Conservation (phyloP, 495 filamentous ascomycete genomes). For the Glarea lozoyensis region DNA sequence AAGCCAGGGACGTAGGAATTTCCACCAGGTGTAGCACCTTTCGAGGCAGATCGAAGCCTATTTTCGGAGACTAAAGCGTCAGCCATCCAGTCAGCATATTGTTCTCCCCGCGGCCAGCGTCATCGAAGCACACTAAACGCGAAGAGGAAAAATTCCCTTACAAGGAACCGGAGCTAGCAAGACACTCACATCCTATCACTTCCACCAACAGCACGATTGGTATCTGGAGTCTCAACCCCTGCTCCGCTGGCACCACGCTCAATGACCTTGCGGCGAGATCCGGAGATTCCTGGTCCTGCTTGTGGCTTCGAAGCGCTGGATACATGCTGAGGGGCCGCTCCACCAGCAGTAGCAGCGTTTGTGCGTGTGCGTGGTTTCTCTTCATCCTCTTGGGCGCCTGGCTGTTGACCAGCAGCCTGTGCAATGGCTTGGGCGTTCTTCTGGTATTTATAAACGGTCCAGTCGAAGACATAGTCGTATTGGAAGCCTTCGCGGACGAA, state of each 20-base stretch:
- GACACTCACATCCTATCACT: slow-evolving; percentile 99
- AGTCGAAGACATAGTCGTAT: slow-evolving; percentile 99
- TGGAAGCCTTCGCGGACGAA: slow-evolving; percentile 99
- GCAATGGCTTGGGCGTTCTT: slow-evolving; percentile 94
- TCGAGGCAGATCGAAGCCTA: slow-evolving; percentile 93
- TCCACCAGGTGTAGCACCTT: slow-evolving; percentile 65
- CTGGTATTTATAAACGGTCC: slow-evolving; percentile 99
- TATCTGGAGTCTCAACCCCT: slow-evolving; percentile 66
- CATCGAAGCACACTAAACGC: slow-evolving; percentile 74
- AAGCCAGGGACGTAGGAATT: slow-evolving; percentile 57
- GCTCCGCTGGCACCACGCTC: slow-evolving; percentile 50
- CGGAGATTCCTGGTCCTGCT: slow-evolving; percentile 62
- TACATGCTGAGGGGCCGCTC: slow-evolving; percentile 43
- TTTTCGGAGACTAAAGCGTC: slow-evolving; percentile 82
- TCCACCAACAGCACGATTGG: slow-evolving; percentile 79
- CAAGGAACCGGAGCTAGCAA: slow-evolving; percentile 68
- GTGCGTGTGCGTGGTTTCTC: slow-evolving; percentile 59
- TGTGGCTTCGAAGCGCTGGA: slow-evolving; percentile 57
- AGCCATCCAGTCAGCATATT: slow-evolving; percentile 65
- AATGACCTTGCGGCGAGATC: slow-evolving; percentile 77
- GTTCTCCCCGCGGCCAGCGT: slow-evolving; percentile 69
- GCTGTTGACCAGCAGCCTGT: slow-evolving; percentile 58
- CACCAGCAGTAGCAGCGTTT: slow-evolving; percentile 48
- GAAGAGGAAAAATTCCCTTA: slow-evolving; percentile 83
- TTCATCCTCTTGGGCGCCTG: slow-evolving; percentile 64